Conservation (phyloP, 2,329 filamentous ascomycete genomes). For the Ophiostoma pallidulum region DNA sequence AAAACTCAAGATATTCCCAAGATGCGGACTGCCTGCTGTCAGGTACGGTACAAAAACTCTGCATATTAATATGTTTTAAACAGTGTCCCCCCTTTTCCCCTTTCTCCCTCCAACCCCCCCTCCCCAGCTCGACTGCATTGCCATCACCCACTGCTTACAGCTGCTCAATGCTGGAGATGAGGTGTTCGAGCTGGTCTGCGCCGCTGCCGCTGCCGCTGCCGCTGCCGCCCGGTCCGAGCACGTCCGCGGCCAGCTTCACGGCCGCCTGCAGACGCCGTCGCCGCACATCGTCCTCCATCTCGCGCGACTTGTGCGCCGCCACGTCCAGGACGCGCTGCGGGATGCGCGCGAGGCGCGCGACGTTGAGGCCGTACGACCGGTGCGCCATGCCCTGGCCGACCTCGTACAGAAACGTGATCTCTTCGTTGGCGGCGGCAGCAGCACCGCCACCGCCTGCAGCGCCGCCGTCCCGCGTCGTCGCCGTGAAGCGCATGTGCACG, state of each 20-base stretch:
- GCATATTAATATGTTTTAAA: no score
- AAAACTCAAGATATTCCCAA: no score
- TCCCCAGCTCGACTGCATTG: no score
- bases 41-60: no score
- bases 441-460: not conserved
- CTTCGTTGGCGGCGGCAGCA: slow-evolving; percentile 29
- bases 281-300: slow-evolving; percentile 67
- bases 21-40: no score
- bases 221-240: slow-evolving; percentile 25
- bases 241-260: slow-evolving; percentile 31
- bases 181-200: slow-evolving; percentile 39
- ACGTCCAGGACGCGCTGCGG: slow-evolving; percentile 68
- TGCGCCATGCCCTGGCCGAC: slow-evolving; percentile 86
- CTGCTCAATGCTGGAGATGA: slow-evolving; percentile 50
- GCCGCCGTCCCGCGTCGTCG: slow-evolving; percentile 2
- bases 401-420: slow-evolving; percentile 92
- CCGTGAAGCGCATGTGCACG: slow-evolving; percentile 85
- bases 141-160: slow-evolving; percentile 27
- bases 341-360: slow-evolving; percentile 75
- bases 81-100: no score
- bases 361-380: slow-evolving; percentile 88
- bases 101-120: no score
- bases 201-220: slow-evolving; percentile 6
- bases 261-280: slow-evolving; percentile 49
- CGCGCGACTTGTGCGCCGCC: slow-evolving; percentile 66